Conservation (phyloP, 2,329 filamentous ascomycete genomes). For the Aspergillus versicolor region DNA sequence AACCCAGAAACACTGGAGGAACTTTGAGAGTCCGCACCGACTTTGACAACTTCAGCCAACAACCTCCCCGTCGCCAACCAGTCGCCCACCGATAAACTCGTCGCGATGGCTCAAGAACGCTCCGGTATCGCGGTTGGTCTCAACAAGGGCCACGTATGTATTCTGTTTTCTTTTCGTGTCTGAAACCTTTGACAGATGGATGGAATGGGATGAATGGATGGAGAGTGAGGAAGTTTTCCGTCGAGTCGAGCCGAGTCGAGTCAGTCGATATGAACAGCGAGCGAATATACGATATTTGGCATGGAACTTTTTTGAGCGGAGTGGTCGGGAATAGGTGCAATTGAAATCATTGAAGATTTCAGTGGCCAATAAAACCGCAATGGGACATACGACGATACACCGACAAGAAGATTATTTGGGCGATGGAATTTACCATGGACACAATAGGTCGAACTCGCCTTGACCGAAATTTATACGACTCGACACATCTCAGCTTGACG, state of each 20-base stretch:
- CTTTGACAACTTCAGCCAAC: constrained; percentile 27
- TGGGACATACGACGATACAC: background rate
- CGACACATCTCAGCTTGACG: background rate
- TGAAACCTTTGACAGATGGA: constrained; percentile 1
- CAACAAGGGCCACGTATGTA: constrained; percentile 67
- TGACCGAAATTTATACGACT: constrained; percentile 3
- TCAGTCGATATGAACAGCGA: background rate
- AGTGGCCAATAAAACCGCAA: background rate
- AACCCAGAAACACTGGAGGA: constrained; percentile 21
- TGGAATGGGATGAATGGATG: constrained; percentile 3
- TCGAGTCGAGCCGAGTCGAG: constrained; percentile 15
- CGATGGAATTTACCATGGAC: background rate
- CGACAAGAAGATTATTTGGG: background rate
- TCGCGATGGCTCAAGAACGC: constrained; percentile 53
- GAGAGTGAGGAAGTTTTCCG: constrained; percentile 7
- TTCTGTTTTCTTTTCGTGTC: constrained; percentile 12
- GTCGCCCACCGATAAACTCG: constrained; percentile 28
- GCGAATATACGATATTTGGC: background rate
- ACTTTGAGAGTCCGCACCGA: constrained; percentile 12
- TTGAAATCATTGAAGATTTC: background rate
- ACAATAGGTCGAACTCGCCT: background rate
- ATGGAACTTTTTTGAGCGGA: background rate
- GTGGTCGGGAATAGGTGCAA: background rate
- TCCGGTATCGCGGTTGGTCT: constrained; percentile 59
- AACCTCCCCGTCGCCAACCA: constrained; percentile 34